Conservation (phyloP, 164 flowering plant genomes). For the Protea cynaroides region DNA sequence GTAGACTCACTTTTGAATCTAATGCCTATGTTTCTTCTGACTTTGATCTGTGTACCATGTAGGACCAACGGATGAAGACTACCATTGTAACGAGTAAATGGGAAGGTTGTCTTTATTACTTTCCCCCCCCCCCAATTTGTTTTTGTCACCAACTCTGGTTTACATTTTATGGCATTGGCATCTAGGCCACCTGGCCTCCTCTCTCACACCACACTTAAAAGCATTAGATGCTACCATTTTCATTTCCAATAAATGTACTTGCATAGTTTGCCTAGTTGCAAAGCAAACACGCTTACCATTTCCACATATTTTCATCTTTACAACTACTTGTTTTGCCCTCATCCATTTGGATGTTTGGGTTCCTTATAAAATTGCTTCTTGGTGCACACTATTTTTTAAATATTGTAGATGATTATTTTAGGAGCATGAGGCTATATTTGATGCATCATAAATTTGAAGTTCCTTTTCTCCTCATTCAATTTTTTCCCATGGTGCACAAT, state of each 20-base stretch:
- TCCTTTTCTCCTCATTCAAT: conserved; percentile 4
- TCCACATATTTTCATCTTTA: conserved; percentile 8
- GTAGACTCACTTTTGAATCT: too few species aligned
- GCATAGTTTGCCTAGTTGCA: conserved; percentile 8
- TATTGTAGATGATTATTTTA: too few species aligned
- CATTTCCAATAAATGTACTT: not conserved
- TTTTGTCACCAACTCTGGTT: not conserved
- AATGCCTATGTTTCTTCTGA: too few species aligned
- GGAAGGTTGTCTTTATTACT: conserved; percentile 14
- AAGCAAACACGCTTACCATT: conserved; percentile 15
- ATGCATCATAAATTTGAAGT: conserved; percentile 11
- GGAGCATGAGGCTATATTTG: conserved; percentile 2
- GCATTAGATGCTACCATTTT: conserved; percentile 4
- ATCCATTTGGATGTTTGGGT: conserved; percentile 12
- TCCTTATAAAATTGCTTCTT: conserved; percentile 9
- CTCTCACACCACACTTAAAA: too few species aligned
- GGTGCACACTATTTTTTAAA: too few species aligned
- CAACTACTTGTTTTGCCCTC: conserved; percentile 6
- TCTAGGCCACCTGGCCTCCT: conserved; percentile 13
- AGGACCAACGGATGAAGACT: too few species aligned
- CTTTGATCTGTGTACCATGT: too few species aligned
- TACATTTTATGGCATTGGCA: conserved; percentile 8
- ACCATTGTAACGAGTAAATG: conserved; percentile 14
- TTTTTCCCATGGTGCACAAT: conserved; percentile 1
- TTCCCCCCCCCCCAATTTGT: not conserved